phyloP scores from a whole-genome alignment of 2,329 filamentous ascomycete species.

The Exophiala aquamarina region DNA sequence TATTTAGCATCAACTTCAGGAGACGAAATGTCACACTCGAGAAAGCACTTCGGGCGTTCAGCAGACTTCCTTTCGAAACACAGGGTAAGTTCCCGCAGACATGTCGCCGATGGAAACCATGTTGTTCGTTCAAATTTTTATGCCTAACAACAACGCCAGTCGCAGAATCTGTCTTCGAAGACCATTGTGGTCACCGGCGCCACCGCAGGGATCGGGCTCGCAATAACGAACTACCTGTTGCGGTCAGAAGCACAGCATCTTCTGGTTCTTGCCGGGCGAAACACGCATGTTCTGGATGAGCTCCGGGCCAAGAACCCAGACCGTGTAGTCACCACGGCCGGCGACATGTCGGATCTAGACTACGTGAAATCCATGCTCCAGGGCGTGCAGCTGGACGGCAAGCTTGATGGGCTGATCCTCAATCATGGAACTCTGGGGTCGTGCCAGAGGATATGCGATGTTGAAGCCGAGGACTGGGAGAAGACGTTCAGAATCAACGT shows the following conservation, averaged over 20 bases:
- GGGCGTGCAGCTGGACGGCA: constrained; percentile 67
- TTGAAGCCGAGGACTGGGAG: constrained; percentile 72
- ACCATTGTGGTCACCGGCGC: constrained; percentile 68
- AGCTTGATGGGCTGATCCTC: constrained; percentile 76
- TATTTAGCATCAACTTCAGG: too few relatives aligned
- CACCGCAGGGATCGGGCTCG: constrained; percentile 62
- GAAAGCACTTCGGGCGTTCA: constrained; percentile 1
- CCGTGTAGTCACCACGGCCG: constrained; percentile 57
- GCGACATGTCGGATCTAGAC: constrained; percentile 56
- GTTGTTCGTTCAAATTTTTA: too few relatives aligned
- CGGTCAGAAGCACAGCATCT: constrained; percentile 50
- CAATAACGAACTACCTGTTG: constrained; percentile 61
- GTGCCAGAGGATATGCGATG: constrained; percentile 67
- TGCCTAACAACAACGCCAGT: constrained; percentile 3
- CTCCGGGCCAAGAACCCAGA: constrained; percentile 55
- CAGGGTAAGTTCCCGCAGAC: neutral
- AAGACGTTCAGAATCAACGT: constrained; percentile 79
- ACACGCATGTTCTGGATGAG: constrained; percentile 51
- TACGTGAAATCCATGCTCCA: constrained; percentile 63
- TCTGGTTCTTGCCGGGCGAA: constrained; percentile 60
- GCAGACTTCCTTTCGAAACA: neutral
- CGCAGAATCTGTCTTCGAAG: constrained; percentile 11
- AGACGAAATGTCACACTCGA: too few relatives aligned
- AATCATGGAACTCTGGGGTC: constrained; percentile 86
- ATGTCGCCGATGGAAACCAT: too few relatives aligned